Evolutionary conservation across 2,329 filamentous ascomycete species (phyloP), one percentile per base, ranked within the genome.

Genomic region (Cercospora janseana): DNA sequence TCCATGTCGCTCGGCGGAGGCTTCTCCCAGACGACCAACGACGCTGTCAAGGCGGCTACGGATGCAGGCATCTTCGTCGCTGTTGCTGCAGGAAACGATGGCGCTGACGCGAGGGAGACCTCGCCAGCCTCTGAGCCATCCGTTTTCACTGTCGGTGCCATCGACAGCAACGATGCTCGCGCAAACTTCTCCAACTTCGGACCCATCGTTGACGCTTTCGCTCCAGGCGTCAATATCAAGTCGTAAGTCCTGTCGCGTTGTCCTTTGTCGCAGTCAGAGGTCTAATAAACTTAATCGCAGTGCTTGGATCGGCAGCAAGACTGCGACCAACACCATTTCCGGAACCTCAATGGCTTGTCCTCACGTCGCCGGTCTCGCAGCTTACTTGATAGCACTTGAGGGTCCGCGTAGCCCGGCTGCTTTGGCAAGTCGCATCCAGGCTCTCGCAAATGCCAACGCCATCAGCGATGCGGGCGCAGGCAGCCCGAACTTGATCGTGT

Each of bases 341-440:
- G 82, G 82, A 21, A 85, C 82, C 4, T 81, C 76, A 27, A 84
- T 84, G 81, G 82, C 85, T 20, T 77, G 77, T 20, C 85, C 85
- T 1, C 83, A 87, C 64, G 76, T 87, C 46, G 78, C 81, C 37
- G 85, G 85, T 40, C 72, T 88, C 3, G 70, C 40, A 46, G 83
- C 82, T 21, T 88, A 87, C 69, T 70, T 88, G 26, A 82, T 87
- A 72, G 69, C 68, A 13, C 66, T 78, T 8, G 70, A 77, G 50
- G 67, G 67, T 1, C 65, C 71, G 51, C 66, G 54, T 34, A 70
- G 68, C 9, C 75, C 79, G 0, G 65, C 27, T 8, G 53, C 45
- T 21, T 73, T 83, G 18, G 75, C 72, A 60, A 37, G 63, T 45
- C 74, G 75, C 59, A 73, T 83, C 56, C 63, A 69, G 58, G 60